Evolutionary conservation across 2,329 filamentous ascomycete species (phyloP).

Genomic region (Ascochyta viciae-villosae): DNA sequence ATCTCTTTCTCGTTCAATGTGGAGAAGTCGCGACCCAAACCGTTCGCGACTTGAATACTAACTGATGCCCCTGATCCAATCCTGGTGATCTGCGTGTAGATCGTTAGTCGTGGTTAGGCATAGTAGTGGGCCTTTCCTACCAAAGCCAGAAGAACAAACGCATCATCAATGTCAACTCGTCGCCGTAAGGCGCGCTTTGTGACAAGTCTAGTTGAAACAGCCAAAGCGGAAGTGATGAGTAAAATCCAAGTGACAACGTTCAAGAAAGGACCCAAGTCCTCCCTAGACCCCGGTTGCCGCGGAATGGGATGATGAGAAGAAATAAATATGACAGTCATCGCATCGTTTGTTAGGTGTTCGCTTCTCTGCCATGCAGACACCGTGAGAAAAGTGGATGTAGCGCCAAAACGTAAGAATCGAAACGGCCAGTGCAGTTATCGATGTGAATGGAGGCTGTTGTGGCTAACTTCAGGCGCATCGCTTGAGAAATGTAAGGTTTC

Average conservation of each 20-base stretch:
- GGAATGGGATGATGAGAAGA: conserved; percentile 32
- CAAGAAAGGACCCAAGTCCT: conserved; percentile 43
- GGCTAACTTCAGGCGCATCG: conserved; percentile 22
- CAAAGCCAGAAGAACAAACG: conserved; percentile 44
- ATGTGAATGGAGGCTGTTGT: conserved; percentile 16
- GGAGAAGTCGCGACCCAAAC: conserved; percentile 38
- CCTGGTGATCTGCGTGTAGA: conserved; percentile 31
- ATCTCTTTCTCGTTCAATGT: conserved; percentile 28
- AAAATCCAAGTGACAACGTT: conserved; percentile 47
- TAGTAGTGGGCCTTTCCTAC: conserved; percentile 25
- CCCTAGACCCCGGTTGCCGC: conserved; percentile 39
- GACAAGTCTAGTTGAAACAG: conserved; percentile 43
- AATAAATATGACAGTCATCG: conserved; percentile 36
- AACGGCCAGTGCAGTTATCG: conserved; percentile 18
- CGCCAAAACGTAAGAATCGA: conserved; percentile 8
- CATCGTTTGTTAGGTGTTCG: conserved; percentile 29
- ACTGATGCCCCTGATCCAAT: conserved; percentile 45
- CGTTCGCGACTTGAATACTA: conserved; percentile 39
- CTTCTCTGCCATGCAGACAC: conserved; percentile 5
- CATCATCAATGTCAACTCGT: conserved; percentile 44
- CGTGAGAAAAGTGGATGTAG: neutral
- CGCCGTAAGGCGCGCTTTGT: conserved; percentile 44
- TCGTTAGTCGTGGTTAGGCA: conserved; percentile 17
- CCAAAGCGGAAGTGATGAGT: conserved; percentile 42
- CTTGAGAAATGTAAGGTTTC: conserved; percentile 29